phyloP scores from a whole-genome alignment of 768 basidiomycete genomes.

The Cyclocybe cylindracea region DNA sequence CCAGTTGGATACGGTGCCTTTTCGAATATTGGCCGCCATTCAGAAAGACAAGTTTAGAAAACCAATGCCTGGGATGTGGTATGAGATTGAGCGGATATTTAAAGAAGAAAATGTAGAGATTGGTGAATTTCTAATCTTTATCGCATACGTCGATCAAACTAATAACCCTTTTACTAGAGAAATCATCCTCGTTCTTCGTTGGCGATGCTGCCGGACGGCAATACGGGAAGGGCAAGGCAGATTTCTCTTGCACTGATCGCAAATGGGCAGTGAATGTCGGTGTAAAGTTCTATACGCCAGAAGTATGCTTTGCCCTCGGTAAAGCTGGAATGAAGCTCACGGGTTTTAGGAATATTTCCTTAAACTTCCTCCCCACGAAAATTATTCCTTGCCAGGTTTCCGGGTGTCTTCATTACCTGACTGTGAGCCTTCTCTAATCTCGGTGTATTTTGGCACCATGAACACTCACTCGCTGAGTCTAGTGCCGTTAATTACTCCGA shows the following conservation, averaged over 20 bases:
- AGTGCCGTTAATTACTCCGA: conserved; percentile 55
- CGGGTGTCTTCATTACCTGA: conserved; percentile 49
- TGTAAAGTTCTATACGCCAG: conserved; percentile 80
- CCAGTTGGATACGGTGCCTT: conserved; percentile 74
- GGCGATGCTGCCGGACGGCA: conserved; percentile 88
- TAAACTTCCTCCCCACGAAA: conserved; percentile 41
- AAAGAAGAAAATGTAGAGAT: conserved; percentile 57
- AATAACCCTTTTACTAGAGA: conserved; percentile 46
- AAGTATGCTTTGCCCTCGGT: conserved; percentile 49
- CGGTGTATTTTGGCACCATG: background rate
- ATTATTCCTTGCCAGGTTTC: conserved; percentile 65
- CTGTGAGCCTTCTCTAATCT: conserved; percentile 24
- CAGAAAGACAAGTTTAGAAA: conserved; percentile 79
- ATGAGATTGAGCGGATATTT: conserved; percentile 66
- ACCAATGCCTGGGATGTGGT: conserved; percentile 88
- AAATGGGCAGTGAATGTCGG: conserved; percentile 83
- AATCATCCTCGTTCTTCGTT: conserved; percentile 69
- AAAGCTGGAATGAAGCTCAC: background rate
- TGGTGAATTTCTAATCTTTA: conserved; percentile 41
- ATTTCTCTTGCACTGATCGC: conserved; percentile 82
- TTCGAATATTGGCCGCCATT: conserved; percentile 77
- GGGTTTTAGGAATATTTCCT: conserved; percentile 66
- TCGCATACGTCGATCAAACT: background rate
- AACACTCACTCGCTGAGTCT: conserved; percentile 6
- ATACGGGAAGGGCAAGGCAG: conserved; percentile 42